Evolutionary conservation across 2,329 filamentous ascomycete species (phyloP), one percentile per base, ranked within the genome.

Genomic region (Neodidymelliopsis sp.): DNA sequence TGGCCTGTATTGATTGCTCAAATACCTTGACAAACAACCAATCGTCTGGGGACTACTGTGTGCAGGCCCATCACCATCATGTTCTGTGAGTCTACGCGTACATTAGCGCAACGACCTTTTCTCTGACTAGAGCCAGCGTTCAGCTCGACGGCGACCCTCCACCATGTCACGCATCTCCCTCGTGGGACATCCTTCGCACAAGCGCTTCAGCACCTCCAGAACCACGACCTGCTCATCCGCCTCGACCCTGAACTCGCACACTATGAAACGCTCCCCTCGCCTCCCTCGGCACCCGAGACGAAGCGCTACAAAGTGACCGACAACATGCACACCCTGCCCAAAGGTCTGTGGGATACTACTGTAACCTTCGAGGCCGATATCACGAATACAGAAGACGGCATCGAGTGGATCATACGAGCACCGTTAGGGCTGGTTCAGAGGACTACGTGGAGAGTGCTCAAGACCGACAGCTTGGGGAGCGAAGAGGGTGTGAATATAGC

Each of bases 221-320:
- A 73, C 56, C 71, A 73, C 51, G 70, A 71, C 46, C 51, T 72
- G 24, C 60, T 72, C 18, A 69, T 73, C 40, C 62, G 60, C 0
- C 64, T 74, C 53, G 71, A 74, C 40, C 70, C 71, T 8, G 71
- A 73, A 47, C 59, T 71, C 35, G 54, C 60, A 2, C 60, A 61
- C 53, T 72, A 73, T 57, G 63, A 67, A 28, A 50, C 49, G 2
- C 55, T 67, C 2, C 60, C 68, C 16, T 27, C 55, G 1, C 57
- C 63, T n/a, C 36, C 54, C 8, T 25, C 49, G 1, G 40, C 58
- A 1, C 57, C 62, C 4, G 24, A 59, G 7, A 64, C 70, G 6
- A 72, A 73, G 44, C 58, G 66, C 28, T 73, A 73, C 59, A 66
- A 67, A 49, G 62, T 73, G 4, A 73, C 70, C 2, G 70, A 73